A percentile compares a stretch with the other conserved stretches of the same genome.
These are phyloP conservation scores for Pholiota conissans DNA, from an alignment of 768 basidiomycete species.

Conservation along the genomic window DNA sequence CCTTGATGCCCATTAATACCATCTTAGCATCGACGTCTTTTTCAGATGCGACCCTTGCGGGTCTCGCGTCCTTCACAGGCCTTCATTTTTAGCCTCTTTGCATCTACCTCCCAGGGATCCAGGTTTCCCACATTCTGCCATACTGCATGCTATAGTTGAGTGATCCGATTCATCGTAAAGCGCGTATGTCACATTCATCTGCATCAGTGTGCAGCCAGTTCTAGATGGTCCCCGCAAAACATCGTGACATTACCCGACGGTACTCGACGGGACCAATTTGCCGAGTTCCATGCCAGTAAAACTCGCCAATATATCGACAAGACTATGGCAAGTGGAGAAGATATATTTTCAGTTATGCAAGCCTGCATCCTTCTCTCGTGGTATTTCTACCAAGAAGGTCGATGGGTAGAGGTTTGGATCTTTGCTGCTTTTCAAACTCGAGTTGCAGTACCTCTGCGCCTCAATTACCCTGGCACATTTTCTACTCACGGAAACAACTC, in stretches of 20 bases:
- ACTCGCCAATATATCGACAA: slow-evolving; percentile 86
- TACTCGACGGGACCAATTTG: slow-evolving; percentile 79
- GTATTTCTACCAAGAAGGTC: slow-evolving; percentile 90
- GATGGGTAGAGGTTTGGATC: slow-evolving; percentile 92
- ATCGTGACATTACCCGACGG: slow-evolving; percentile 71
- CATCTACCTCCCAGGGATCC: slow-evolving; percentile 77
- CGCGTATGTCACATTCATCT: slow-evolving; percentile 15
- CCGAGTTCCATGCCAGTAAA: slow-evolving; percentile 84
- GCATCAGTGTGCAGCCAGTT: slow-evolving; percentile 77
- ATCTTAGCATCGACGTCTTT: slow-evolving; percentile 75
- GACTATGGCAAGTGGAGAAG: slow-evolving; percentile 87
- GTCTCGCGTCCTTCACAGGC: slow-evolving; percentile 79
- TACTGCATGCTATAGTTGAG: slow-evolving; percentile 87
- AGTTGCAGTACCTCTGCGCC: slow-evolving; percentile 75
- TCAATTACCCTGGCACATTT: slow-evolving; percentile 87
- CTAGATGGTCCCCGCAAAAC: slow-evolving; percentile 77
- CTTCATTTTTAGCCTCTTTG: slow-evolving; percentile 79
- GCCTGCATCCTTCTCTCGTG: slow-evolving; percentile 85
- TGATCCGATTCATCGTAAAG: slow-evolving; percentile 5
- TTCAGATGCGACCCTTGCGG: slow-evolving; percentile 89
- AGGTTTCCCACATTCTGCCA: slow-evolving; percentile 84
- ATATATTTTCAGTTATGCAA: slow-evolving; percentile 86
- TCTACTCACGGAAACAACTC: slow-evolving; percentile 64
- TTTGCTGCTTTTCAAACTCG: slow-evolving; percentile 85
- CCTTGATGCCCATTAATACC: slow-evolving; percentile 8